Conservation (phyloP, 1,284 basidiomycete genomes). For the Irpex rosettiformis region DNA sequence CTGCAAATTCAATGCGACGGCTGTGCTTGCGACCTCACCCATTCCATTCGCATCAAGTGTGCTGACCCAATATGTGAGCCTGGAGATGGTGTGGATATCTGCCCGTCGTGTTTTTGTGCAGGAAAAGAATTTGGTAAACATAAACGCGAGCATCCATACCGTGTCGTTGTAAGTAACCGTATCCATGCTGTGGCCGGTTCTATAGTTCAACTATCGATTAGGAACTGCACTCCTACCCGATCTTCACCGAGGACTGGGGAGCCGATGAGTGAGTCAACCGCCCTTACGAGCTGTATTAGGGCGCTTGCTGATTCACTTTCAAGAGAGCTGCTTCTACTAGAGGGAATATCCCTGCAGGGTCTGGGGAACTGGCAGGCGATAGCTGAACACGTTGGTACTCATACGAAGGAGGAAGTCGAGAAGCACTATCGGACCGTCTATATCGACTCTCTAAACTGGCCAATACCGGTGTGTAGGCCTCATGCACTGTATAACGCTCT, state of each 20-base stretch:
- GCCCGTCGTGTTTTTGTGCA: slow-evolving; percentile 86
- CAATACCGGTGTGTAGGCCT: slow-evolving; percentile 60
- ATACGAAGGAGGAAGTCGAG: slow-evolving; percentile 94
- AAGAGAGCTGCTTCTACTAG: slow-evolving; percentile 90
- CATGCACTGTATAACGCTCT: slow-evolving; percentile 6
- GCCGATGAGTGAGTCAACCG: slow-evolving; percentile 81
- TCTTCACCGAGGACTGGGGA: slow-evolving; percentile 95
- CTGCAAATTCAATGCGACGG: slow-evolving; percentile 74
- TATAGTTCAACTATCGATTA: slow-evolving; percentile 29
- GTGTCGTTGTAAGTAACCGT: slow-evolving; percentile 72
- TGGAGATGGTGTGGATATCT: slow-evolving; percentile 83
- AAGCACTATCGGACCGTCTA: slow-evolving; percentile 87
- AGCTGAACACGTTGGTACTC: slow-evolving; percentile 92
- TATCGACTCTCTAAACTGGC: slow-evolving; percentile 75
- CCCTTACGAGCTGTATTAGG: neutral
- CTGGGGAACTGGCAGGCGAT: slow-evolving; percentile 98
- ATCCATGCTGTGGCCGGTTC: neutral
- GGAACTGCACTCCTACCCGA: slow-evolving; percentile 96
- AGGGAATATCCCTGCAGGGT: slow-evolving; percentile 87
- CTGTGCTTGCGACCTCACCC: slow-evolving; percentile 74
- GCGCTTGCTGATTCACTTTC: neutral
- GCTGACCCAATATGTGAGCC: slow-evolving; percentile 75
- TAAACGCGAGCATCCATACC: slow-evolving; percentile 88
- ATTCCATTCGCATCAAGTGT: slow-evolving; percentile 91
- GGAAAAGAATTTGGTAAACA: slow-evolving; percentile 90